Conservation (phyloP, 805 yeast species). For the Lachancea lanzarotensis region DNA sequence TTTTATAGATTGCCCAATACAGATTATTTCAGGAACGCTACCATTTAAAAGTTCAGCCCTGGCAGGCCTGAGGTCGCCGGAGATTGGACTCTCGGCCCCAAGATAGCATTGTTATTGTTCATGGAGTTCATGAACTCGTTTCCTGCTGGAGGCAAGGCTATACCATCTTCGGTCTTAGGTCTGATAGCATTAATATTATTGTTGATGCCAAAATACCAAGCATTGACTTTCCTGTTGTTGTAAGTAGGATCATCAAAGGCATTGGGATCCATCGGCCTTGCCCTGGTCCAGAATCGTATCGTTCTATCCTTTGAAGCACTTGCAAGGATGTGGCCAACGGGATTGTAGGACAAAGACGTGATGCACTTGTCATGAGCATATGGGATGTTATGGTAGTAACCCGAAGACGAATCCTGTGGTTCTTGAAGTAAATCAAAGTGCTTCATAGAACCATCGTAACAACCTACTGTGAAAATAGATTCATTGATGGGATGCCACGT, state of each 20-base stretch:
- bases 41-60: constrained; percentile 10
- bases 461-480: constrained; percentile 72
- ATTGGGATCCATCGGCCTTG: constrained; percentile 82
- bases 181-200: constrained; percentile 32
- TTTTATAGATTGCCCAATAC: background rate
- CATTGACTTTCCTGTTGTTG: constrained; percentile 54
- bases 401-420: constrained; percentile 16
- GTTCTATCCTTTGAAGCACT: constrained; percentile 93
- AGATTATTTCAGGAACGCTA: too few relatives aligned
- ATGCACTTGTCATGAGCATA: constrained; percentile 93
- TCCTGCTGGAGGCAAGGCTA: constrained; percentile 27
- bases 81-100: constrained; percentile 3
- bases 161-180: constrained; percentile 31
- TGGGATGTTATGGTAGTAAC: constrained; percentile 60
- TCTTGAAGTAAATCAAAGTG: constrained; percentile 51
- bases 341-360: constrained; percentile 86
- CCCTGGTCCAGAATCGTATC: constrained; percentile 90
- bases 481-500: constrained; percentile 93
- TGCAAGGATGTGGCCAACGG: constrained; percentile 83
- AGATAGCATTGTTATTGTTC: background rate
- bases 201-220: constrained; percentile 46
- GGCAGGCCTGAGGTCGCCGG: constrained; percentile 9
- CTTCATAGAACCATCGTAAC: constrained; percentile 80
- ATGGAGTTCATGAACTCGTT: constrained; percentile 4
- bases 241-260: constrained; percentile 79